Conservation (phyloP, 306 rosid genomes). For the Quercus bicolor region DNA sequence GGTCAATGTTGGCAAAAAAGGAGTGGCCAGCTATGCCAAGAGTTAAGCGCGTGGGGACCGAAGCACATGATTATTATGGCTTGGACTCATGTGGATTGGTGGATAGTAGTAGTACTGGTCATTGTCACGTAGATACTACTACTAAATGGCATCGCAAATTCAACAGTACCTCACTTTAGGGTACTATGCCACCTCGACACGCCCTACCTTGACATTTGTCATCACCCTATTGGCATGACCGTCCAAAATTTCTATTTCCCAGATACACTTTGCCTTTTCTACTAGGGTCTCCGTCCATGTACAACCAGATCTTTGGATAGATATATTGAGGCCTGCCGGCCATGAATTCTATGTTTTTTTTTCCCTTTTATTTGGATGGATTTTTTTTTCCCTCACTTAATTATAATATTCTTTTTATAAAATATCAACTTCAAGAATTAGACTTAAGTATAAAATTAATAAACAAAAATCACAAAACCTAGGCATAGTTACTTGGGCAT, state of each 20-base stretch:
- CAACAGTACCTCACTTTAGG: not conserved
- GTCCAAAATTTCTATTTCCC: not conserved
- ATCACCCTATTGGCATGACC: slow-evolving; percentile 1
- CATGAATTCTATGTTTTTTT: too few relatives aligned
- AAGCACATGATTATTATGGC: slow-evolving; percentile 10
- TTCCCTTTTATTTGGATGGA: too few relatives aligned
- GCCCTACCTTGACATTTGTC: slow-evolving; percentile 9
- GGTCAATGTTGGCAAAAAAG: slow-evolving; percentile 22
- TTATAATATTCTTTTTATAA: too few relatives aligned
- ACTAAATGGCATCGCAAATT: too few relatives aligned
- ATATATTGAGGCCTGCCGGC: not conserved
- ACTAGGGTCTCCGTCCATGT: not conserved
- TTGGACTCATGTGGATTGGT: not conserved
- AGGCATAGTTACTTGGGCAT: too few relatives aligned
- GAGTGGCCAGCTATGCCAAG: slow-evolving; percentile 1
- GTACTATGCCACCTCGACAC: not conserved
- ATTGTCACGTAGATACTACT: not conserved
- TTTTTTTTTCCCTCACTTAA: too few relatives aligned
- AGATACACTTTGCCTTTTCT: not conserved
- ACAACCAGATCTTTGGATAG: not conserved
- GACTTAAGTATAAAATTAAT: too few relatives aligned
- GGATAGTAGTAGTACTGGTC: not conserved
- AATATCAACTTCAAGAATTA: too few relatives aligned
- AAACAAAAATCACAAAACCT: too few relatives aligned
- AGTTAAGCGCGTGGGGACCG: slow-evolving; percentile 15